phyloP scores from a whole-genome alignment of 140 eudicot species.

The Ambrosia hybrid region DNA sequence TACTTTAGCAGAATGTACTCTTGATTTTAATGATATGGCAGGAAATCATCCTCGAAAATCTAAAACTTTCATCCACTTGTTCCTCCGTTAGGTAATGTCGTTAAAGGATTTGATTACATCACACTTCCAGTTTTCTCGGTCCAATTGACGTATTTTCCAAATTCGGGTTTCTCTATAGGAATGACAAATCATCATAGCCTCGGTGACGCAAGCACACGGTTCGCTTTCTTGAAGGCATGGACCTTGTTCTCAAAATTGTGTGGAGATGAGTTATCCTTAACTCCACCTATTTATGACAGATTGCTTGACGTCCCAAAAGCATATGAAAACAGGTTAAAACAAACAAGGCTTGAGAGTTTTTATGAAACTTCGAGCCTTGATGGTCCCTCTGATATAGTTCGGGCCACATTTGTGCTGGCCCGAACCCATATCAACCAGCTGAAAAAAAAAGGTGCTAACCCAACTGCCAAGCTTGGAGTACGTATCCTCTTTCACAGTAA shows the following conservation, averaged over 20 bases:
- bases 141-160: conserved; percentile 42
- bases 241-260: conserved; percentile 25
- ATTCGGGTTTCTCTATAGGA: conserved; percentile 42
- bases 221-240: conserved; percentile 43
- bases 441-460: conserved; percentile 7
- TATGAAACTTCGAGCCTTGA: conserved; percentile 16
- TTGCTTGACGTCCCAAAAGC: conserved; percentile 14
- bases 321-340: conserved; percentile 1
- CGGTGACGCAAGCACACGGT: conserved; percentile 34
- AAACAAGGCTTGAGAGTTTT: conserved; percentile 12
- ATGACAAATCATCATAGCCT: conserved; percentile 37
- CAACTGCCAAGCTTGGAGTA: conserved; percentile 18
- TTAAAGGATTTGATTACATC: conserved; percentile 5
- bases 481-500: conserved; percentile 37
- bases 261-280: conserved; percentile 10
- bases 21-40: conserved; percentile 29
- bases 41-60: conserved; percentile 43
- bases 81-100: conserved; percentile 29
- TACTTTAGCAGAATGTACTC: conserved; percentile 25
- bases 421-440: conserved; percentile 27
- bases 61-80: conserved; percentile 38
- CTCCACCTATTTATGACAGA: conserved; percentile 39
- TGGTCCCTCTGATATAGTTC: conserved; percentile 28
- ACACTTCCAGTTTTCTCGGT: conserved; percentile 41
- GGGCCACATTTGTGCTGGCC: conserved; percentile 39